A percentile compares a stretch with the other conserved stretches of the same genome.
phyloP scores from a whole-genome alignment of 805 yeast species.

The Komagataella pseudopastoris region DNA sequence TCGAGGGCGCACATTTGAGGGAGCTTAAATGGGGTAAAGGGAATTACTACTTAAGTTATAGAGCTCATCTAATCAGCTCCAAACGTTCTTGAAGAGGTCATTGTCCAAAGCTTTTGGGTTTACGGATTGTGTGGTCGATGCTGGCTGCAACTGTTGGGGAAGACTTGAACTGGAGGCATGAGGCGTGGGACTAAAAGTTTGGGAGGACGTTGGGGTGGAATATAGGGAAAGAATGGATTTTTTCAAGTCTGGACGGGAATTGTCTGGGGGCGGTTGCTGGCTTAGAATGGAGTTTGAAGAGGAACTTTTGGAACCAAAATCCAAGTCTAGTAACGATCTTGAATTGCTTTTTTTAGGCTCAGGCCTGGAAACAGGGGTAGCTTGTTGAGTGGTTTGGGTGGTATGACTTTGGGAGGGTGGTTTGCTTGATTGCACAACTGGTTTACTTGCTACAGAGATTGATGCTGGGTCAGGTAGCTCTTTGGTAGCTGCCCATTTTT shows the following conservation, averaged over 20 bases:
- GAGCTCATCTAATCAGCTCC: conserved; percentile 19
- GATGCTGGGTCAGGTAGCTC: conserved; percentile 47
- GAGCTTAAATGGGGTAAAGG: background rate
- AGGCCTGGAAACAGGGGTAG: conserved; percentile 7
- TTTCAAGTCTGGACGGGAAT: conserved; percentile 70
- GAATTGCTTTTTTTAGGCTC: conserved; percentile 4
- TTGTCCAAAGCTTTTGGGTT: conserved; percentile 28
- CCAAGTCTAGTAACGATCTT: conserved; percentile 14
- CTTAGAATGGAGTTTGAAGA: background rate
- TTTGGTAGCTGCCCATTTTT: conserved; percentile 65
- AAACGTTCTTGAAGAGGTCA: conserved; percentile 57
- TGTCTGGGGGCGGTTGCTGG: conserved; percentile 2
- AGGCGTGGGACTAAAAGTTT: conserved; percentile 23
- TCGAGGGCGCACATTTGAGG: no score
- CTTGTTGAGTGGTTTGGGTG: conserved; percentile 3
- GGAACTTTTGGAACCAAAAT: conserved; percentile 9
- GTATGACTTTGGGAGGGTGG: conserved; percentile 5
- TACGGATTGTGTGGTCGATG: conserved; percentile 2
- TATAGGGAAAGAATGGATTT: conserved; percentile 85
- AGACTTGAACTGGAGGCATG: conserved; percentile 6
- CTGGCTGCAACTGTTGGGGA: background rate
- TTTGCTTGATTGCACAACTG: background rate
- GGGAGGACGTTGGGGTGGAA: conserved; percentile 40
- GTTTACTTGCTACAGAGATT: conserved; percentile 7
- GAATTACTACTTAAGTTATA: background rate